Conservation (phyloP, 495 filamentous ascomycete genomes). For the Staphylotrichum tortipilum region DNA sequence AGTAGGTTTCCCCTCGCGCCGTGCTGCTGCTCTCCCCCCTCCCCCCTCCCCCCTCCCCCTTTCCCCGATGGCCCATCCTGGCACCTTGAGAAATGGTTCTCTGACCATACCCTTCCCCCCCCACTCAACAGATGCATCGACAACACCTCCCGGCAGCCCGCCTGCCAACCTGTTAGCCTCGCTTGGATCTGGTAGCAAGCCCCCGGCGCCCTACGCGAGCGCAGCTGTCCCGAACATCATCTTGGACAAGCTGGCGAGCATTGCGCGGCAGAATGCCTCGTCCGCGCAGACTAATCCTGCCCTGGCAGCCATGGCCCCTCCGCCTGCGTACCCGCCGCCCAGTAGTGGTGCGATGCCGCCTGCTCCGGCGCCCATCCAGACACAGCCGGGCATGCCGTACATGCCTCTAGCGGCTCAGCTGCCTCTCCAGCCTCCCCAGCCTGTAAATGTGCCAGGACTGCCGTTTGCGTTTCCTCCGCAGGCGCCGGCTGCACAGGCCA, state of each 20-base stretch:
- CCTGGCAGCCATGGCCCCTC: slow-evolving; percentile 29
- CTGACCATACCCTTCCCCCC: slow-evolving; percentile 25
- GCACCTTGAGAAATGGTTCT: too few relatives aligned
- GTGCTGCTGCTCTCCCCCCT: too few relatives aligned
- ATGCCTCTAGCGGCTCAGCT: too few relatives aligned
- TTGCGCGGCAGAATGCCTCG: slow-evolving; percentile 70
- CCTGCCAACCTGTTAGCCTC: slow-evolving; percentile 39
- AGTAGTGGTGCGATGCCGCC: slow-evolving; percentile 16
- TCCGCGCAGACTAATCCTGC: slow-evolving; percentile 47
- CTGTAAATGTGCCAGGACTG: slow-evolving; percentile 51
- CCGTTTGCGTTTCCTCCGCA: slow-evolving; percentile 27
- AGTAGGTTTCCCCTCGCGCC: slow-evolving; percentile 52
- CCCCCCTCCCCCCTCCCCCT: too few relatives aligned
- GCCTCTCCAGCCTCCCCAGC: slow-evolving; percentile 37
- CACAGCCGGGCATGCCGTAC: slow-evolving; percentile 19
- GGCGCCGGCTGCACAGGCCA: slow-evolving; percentile 3
- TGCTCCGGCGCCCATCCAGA: slow-evolving; percentile 10
- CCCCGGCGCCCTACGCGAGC: slow-evolving; percentile 17
- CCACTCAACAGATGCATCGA: slow-evolving; percentile 52
- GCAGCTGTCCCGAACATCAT: slow-evolving; percentile 53
- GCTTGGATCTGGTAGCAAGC: slow-evolving; percentile 16
- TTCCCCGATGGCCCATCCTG: too few relatives aligned
- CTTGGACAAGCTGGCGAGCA: slow-evolving; percentile 73
- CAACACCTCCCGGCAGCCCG: slow-evolving; percentile 73
- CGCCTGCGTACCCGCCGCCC: slow-evolving; percentile 12